Evolutionary conservation across 2,329 filamentous ascomycete species (phyloP).

Genomic region (Chaetomiaceae sp.): DNA sequence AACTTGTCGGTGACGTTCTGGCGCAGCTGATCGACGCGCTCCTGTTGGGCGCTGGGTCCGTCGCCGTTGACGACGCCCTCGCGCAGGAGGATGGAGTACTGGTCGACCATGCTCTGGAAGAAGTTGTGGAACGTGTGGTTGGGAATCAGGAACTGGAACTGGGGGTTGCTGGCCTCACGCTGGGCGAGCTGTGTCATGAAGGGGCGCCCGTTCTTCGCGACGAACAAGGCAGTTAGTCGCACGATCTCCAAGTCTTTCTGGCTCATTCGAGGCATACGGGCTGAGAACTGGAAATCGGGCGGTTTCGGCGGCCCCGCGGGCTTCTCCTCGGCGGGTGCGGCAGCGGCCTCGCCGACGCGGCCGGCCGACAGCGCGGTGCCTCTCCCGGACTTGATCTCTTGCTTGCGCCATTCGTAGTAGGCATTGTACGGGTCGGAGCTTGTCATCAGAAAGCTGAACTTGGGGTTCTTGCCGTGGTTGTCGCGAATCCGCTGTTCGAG

Average conservation of each 20-base stretch:
- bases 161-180: constrained; percentile 81
- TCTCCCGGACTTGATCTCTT: constrained; percentile 77
- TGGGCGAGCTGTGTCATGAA: constrained; percentile 89
- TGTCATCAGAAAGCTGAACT: constrained; percentile 84
- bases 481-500: constrained; percentile 82
- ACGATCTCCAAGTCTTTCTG: constrained; percentile 79
- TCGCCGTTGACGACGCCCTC: constrained; percentile 61
- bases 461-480: constrained; percentile 78
- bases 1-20: constrained; percentile 73
- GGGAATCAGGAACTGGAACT: constrained; percentile 92
- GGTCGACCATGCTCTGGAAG: constrained; percentile 86
- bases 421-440: constrained; percentile 74
- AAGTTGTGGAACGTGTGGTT: constrained; percentile 96
- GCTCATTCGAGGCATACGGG: constrained; percentile 94
- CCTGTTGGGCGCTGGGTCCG: constrained; percentile 62
- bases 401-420: constrained; percentile 86
- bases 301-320: constrained; percentile 80
- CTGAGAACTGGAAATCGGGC: constrained; percentile 84
- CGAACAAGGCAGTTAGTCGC: constrained; percentile 78
- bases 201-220: constrained; percentile 83
- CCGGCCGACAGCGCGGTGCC: constrained; percentile 74
- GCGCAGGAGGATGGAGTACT: constrained; percentile 76
- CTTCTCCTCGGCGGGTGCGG: constrained; percentile 51
- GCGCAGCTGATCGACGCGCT: constrained; percentile 66
- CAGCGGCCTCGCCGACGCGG: constrained; percentile 56